These are phyloP conservation scores for Hypoxylon rickii DNA, from an alignment of 495 filamentous ascomycete genomes.

Conservation along the genomic window DNA sequence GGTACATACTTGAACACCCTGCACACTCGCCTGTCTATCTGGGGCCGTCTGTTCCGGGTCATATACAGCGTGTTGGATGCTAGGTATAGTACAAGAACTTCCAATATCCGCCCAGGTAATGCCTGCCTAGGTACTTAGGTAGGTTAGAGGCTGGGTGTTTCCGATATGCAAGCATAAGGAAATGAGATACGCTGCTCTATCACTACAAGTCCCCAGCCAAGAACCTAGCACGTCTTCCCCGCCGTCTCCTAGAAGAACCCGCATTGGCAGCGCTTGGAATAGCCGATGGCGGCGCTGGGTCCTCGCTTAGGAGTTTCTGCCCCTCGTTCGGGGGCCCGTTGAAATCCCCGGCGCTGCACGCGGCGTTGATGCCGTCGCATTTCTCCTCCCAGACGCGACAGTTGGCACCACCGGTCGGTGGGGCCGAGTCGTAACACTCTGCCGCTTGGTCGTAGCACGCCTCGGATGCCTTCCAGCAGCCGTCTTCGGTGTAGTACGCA, in stretches of 20 bases:
- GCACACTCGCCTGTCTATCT: background rate
- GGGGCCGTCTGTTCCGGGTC: background rate
- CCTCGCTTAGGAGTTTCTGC: conserved; percentile 40
- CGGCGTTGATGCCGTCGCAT: conserved; percentile 57
- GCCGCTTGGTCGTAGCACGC: conserved; percentile 63
- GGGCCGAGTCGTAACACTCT: conserved; percentile 60
- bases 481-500: conserved; percentile 53
- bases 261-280: conserved; percentile 26
- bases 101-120: too few species aligned
- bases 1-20: too few species aligned
- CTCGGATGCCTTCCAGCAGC: conserved; percentile 61
- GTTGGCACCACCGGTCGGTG: conserved; percentile 58
- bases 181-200: background rate
- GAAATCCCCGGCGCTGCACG: conserved; percentile 53
- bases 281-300: conserved; percentile 12
- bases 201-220: background rate
- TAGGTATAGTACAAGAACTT: too few species aligned
- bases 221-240: conserved; percentile 5
- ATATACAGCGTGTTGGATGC: too few species aligned
- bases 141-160: too few species aligned
- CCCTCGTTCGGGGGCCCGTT: conserved; percentile 64
- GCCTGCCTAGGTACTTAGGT: too few species aligned
- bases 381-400: conserved; percentile 65
- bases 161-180: background rate
- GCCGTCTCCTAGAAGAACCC: background rate